phyloP scores from a whole-genome alignment of 1,284 basidiomycete genomes.

The Leccinum solheimii region DNA sequence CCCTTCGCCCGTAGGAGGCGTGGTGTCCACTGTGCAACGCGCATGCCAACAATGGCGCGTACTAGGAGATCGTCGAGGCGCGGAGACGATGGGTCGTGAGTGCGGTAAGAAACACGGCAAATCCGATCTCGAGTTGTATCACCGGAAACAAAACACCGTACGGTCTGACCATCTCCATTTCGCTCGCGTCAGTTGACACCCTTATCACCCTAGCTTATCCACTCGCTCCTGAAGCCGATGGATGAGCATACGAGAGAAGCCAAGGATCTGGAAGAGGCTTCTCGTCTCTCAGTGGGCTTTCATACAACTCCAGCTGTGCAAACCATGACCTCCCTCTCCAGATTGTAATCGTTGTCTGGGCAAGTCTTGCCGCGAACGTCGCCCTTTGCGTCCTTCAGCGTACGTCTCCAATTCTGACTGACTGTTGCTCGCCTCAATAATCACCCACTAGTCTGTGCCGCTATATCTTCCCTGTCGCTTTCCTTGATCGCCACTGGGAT shows the following conservation, averaged over 20 bases:
- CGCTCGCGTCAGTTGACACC: conserved; percentile 7
- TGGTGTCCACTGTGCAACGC: not conserved
- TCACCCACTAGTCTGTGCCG: conserved; percentile 71
- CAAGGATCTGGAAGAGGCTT: conserved; percentile 59
- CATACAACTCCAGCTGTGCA: not conserved
- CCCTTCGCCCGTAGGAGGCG: not conserved
- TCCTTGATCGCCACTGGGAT: conserved; percentile 89
- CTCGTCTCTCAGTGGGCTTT: conserved; percentile 60
- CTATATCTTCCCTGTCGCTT: conserved; percentile 81
- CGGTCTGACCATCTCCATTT: conserved; percentile 21
- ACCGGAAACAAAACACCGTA: conserved; percentile 82
- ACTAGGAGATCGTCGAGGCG: conserved; percentile 8
- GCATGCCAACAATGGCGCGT: conserved; percentile 3
- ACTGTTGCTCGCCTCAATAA: not conserved
- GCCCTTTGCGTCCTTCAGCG: conserved; percentile 67
- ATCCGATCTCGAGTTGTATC: conserved; percentile 62
- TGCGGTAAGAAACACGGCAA: conserved; percentile 50
- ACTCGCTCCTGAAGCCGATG: conserved; percentile 84
- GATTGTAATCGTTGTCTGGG: conserved; percentile 87
- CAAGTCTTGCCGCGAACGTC: conserved; percentile 79
- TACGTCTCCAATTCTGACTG: conserved; percentile 36
- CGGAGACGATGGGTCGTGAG: conserved; percentile 6
- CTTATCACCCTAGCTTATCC: conserved; percentile 62
- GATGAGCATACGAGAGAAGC: conserved; percentile 81
- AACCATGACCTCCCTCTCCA: conserved; percentile 31